Percentiles rank a stretch among this genome's conserved stretches.
These are phyloP conservation scores for Phyllostachys edulis DNA, from an alignment of 176 grass and related monocot genomes.

Conservation along the genomic window DNA sequence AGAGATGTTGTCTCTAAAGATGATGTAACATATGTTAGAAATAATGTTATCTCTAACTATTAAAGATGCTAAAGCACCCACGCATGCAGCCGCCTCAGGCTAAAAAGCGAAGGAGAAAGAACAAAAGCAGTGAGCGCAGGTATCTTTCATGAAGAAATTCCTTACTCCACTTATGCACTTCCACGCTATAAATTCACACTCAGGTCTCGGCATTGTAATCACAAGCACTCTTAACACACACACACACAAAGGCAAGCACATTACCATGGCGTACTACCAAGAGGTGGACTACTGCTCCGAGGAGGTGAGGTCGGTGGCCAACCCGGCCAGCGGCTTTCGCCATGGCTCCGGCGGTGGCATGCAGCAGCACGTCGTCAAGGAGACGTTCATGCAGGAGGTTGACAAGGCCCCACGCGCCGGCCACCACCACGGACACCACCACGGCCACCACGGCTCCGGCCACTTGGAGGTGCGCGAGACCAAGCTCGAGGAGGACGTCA, in stretches of 20 bases:
- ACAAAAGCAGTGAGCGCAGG: conserved; percentile 4
- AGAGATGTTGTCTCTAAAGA: too few relatives aligned
- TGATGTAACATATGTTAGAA: too few relatives aligned
- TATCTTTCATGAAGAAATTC: conserved; percentile 21
- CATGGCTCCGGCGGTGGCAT: conserved; percentile 15
- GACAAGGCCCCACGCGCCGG: conserved; percentile 14
- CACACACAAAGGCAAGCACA: not conserved
- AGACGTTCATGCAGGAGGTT: conserved; percentile 41
- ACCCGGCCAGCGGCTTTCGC: conserved; percentile 16
- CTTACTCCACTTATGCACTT: not conserved
- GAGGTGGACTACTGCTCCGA: conserved; percentile 49
- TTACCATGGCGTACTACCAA: conserved; percentile 36
- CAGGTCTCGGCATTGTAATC: not conserved
- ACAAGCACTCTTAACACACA: not conserved
- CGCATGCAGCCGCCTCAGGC: not conserved
- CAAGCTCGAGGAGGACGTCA: conserved; percentile 45
- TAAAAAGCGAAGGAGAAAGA: not conserved
- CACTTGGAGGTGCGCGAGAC: conserved; percentile 32
- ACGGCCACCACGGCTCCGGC: conserved; percentile 16
- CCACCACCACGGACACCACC: not conserved
- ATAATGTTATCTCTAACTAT: too few relatives aligned
- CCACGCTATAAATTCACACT: conserved; percentile 30
- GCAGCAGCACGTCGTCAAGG: conserved; percentile 37
- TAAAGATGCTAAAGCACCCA: too few relatives aligned
- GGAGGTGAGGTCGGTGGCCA: conserved; percentile 44